Conservation (phyloP, 2,329 filamentous ascomycete genomes). For the Neopestalotiopsis clavispora region DNA sequence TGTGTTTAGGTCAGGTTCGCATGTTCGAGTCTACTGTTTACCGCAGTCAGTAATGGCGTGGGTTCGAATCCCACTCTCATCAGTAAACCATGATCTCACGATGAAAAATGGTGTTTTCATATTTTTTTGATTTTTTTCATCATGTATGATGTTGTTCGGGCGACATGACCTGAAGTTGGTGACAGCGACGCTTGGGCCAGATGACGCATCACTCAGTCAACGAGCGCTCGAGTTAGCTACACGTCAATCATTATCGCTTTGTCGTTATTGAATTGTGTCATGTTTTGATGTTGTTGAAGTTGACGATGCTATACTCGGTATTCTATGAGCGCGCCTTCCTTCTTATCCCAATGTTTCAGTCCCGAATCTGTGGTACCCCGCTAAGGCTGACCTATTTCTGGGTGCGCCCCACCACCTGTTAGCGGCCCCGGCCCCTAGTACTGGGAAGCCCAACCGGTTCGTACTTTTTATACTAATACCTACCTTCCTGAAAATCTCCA, state of each 20-base stretch:
- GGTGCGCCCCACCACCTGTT: not conserved
- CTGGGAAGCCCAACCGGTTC: not conserved
- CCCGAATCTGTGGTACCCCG: not conserved
- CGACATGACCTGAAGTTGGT: not conserved
- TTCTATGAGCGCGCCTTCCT: not conserved
- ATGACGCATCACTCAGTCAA: not conserved
- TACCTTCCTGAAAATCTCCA: too few species aligned
- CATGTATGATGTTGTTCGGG: not conserved
- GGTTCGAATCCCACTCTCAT: constrained; percentile 58
- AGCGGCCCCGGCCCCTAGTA: not conserved
- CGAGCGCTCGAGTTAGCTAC: not conserved
- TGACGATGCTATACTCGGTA: not conserved
- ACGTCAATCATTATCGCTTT: not conserved
- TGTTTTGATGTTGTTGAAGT: not conserved
- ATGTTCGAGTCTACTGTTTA: constrained; percentile 20
- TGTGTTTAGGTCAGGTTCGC: constrained; percentile 10
- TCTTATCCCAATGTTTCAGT: not conserved
- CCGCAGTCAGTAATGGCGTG: constrained; percentile 49
- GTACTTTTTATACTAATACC: not conserved
- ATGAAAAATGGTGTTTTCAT: not conserved
- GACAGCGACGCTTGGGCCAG: not conserved
- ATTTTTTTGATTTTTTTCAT: not conserved
- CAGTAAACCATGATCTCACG: constrained; percentile 6
- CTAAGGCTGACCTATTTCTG: not conserved
- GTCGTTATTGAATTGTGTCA: not conserved